These are phyloP conservation scores for Fusarium albosuccineum DNA, from an alignment of 2,329 filamentous ascomycete genomes.

Conservation along the genomic window DNA sequence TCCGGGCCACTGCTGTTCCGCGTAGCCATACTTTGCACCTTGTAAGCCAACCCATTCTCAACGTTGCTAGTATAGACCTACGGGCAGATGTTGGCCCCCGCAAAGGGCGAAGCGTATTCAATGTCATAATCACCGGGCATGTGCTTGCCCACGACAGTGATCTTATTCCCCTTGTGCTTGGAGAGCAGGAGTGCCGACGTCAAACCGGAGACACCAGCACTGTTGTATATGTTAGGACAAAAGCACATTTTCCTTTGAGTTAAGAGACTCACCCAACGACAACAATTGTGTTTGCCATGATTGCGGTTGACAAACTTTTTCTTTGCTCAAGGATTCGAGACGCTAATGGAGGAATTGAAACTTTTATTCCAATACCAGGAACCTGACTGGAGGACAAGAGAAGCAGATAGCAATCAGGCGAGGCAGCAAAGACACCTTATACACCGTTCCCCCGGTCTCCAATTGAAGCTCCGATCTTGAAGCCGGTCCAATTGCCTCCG, in stretches of 20 bases:
- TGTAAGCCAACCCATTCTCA: neutral
- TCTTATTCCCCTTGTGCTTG: slow-evolving; percentile 56
- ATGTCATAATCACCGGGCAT: slow-evolving; percentile 95
- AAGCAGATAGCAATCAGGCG: neutral
- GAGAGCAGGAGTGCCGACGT: slow-evolving; percentile 64
- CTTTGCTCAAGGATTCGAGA: neutral
- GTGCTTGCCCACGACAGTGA: slow-evolving; percentile 85
- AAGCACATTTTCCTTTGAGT: neutral
- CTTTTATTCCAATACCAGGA: neutral
- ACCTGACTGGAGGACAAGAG: neutral
- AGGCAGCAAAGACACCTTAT: slow-evolving; percentile 27
- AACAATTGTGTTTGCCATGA: slow-evolving; percentile 50
- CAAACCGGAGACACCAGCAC: slow-evolving; percentile 65
- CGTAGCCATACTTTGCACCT: slow-evolving; percentile 57
- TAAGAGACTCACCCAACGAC: slow-evolving; percentile 50
- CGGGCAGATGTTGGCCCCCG: slow-evolving; percentile 85
- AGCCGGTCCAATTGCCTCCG: slow-evolving; percentile 8
- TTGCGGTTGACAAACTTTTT: slow-evolving; percentile 9
- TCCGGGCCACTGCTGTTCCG: slow-evolving; percentile 67
- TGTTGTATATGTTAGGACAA: slow-evolving; percentile 32
- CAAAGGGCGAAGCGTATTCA: slow-evolving; percentile 91
- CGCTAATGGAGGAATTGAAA: neutral
- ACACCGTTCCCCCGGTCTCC: slow-evolving; percentile 14
- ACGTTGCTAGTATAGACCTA: slow-evolving; percentile 55
- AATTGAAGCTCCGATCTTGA: slow-evolving; percentile 35